Conservation (phyloP, 1,284 basidiomycete genomes). For the Cyathus pygmaeus region DNA sequence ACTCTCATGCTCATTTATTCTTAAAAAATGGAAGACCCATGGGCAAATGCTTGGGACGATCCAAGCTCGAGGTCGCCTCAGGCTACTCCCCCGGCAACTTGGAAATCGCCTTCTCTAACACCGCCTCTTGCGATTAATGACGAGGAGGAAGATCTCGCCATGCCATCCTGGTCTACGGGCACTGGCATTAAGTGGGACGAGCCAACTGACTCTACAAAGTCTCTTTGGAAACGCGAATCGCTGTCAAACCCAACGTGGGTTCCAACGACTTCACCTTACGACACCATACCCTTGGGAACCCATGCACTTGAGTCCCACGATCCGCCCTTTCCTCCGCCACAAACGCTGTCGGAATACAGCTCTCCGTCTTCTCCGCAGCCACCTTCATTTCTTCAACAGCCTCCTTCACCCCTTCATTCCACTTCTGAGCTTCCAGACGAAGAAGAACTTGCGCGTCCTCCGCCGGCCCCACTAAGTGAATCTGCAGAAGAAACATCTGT, state of each 20-base stretch:
- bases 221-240: constrained; percentile 42
- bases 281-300: constrained; percentile 44
- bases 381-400: background rate
- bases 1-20: background rate
- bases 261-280: constrained; percentile 47
- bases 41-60: constrained; percentile 73
- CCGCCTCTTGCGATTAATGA: constrained; percentile 32
- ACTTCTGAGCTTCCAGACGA: constrained; percentile 1
- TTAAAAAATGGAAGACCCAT: constrained; percentile 65
- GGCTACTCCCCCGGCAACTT: constrained; percentile 17
- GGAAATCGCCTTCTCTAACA: constrained; percentile 33
- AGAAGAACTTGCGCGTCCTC: background rate
- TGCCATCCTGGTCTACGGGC: constrained; percentile 63
- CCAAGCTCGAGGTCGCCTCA: constrained; percentile 39
- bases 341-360: background rate
- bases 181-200: constrained; percentile 58
- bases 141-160: constrained; percentile 60
- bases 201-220: constrained; percentile 47
- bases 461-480: constrained; percentile 6
- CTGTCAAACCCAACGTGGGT: constrained; percentile 22
- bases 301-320: constrained; percentile 2
- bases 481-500: constrained; percentile 3
- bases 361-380: constrained; percentile 2
- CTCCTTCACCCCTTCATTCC: constrained; percentile 2
- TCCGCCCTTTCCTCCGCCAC: constrained; percentile 20